Evolutionary conservation across 768 basidiomycete species (phyloP), one percentile per base, ranked within the genome.

Genomic region (Harrya chromipes): DNA sequence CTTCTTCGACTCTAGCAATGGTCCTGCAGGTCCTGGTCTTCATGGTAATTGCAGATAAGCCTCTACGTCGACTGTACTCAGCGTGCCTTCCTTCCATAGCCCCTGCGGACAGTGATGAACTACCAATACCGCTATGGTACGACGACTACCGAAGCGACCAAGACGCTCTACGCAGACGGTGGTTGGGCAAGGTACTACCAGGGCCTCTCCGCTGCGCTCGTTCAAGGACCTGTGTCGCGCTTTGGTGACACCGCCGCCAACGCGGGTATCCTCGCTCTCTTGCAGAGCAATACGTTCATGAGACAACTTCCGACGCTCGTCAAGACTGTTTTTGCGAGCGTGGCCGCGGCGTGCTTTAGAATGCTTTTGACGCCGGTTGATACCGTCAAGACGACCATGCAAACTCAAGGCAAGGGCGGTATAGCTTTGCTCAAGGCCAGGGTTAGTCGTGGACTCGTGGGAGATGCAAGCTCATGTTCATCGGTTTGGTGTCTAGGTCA

Each of bases 231-330:
- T 0, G 73, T 87, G 9, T 75, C 87, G 4, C 83, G 95, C 12
- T 97, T 98, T 64, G 94, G 93, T 0, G 95, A 98, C 68, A 97
- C 95, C 3, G 92, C 92, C 1, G 91, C 94, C 19, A 97, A 97
- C 64, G 90, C 80, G 0, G 94, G 93, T 9, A 92, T 97, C 51
- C 76, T 95, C 19, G 93, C 92, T 1, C 75, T 97, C 3, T 75
- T 97, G 21, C 69, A 85, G 50, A 85, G 84, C 5, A 88, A 97
- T 65, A 69, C 80, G 0, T 86, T 83, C 58, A 78, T 90, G 72
- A 80, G 70, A 55, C 64, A 72, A 19, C 74, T 90, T 10, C 89
- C 88, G 0, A 56, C 72, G 1, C 70, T 78, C 21, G 62, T 89
- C 62, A 86, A 97, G 73, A 91, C 93, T 0, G 64, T 84, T 16